Evolutionary conservation across 345 rosid genomes (phyloP), one percentile per base, ranked within the genome.

Genomic region (Lepidium sativum): DNA sequence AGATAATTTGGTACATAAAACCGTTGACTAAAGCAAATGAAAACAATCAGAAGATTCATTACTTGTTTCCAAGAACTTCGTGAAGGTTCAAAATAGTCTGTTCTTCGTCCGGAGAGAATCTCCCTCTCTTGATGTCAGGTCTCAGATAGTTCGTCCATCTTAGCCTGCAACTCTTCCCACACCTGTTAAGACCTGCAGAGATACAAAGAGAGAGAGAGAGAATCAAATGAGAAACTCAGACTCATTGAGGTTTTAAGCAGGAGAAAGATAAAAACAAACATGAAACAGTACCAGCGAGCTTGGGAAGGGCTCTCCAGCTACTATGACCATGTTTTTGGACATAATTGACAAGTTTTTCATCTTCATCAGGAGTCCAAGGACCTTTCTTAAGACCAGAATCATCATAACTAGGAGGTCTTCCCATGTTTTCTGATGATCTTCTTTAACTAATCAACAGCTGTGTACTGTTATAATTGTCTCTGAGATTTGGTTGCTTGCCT

Each of bases 291-390:
- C 97, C 97, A 39, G 97, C 88, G 68, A 83, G 86, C 63, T 77
- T 83, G 6, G 97, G 97, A 74, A 87, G 97, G 38, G 91, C 91
- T 76, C 97, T 82, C 97, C 97, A 89, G 80, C 97, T 87, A 54
- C 89, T 92, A 73, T 85, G 97, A 31, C 97, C 97, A 72, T 87
- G 80, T 61, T 80, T 65, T 49, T 85, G 76, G 45, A 89, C 85
- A 67, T 72, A 79, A 12, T 79, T 79, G 48, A 82, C 74, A 40
- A 89, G 89, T 59, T 78, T 86, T 13, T 83, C 75, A 74, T 89
- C 97, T 75, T 89, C 97, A 37, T 89, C 97, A 50, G 86, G 89
- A 1, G 89, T 87, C 97, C 97, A 89, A 10, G 97, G 95, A 53
- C 97, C 97, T 71, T 89, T 89, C 78, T 89, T 89, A 5, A 85